Base-by-base conservation (phyloP, 805 yeast species). In the Zygosaccharomyces lentus region DNA sequence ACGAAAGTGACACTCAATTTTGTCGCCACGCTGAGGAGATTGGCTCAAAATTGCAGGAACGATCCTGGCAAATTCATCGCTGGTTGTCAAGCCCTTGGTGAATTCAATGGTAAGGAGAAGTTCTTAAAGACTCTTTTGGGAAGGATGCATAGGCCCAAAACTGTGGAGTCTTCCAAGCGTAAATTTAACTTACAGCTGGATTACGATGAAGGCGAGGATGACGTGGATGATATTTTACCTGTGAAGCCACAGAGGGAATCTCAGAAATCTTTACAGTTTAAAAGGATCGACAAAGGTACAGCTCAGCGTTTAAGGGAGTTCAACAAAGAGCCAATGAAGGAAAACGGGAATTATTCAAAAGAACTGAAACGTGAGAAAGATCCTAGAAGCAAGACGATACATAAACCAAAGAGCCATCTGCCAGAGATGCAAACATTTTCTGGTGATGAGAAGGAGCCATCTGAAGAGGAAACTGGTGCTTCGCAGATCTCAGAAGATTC, bases 71-170 rank as follows among this genome's bases (percentile, higher is more conserved):
- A 49, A 19, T 64, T 62, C 41, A 34, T 52, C 4, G 51, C 37
- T 6, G 52, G 59, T 9, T 58, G 64, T 34, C 48, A 42, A 34
- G 64, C 61, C 1, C 29, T 64, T 34, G 64, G 62, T 2, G 59
- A 56, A 19, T 59, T 64, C 39, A 37, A 53, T 15, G 59, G 52
- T 2, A 36, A 54, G 6, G 55, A 55, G 3, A 34, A 29, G 8
- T 52, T 53, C 38, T 34, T 57, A 7, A 24, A 27, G 3, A 34
- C 45, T 10, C 46, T 58, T 4, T 51, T 48, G 40, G 37, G 25
- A 3, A 49, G 23, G 27, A 15, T 51, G 13, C 12, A 30, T 17
- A 19, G 37, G 9, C 19, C 31, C 1, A 36, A 34, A 9, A 39
- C 5, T 23, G 21, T 27, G 9, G n/a, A 43, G 31, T 15, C 13